Evolutionary conservation across 352 stramenopile species (phyloP), one percentile per base, ranked within the genome.

Genomic region (Pythium pyrilobum): DNA sequence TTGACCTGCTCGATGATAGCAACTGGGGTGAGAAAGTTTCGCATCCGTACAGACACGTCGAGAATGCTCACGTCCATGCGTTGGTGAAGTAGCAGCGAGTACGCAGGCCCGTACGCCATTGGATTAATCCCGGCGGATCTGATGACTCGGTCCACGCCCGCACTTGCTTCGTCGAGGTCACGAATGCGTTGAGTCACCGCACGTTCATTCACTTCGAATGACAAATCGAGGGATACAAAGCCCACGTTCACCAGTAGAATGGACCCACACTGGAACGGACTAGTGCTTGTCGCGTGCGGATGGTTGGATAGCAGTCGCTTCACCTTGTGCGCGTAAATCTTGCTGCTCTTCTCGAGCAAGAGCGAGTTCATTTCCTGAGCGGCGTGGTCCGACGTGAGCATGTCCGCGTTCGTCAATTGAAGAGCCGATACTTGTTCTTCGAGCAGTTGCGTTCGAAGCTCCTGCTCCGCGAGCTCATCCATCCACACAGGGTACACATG

Each of bases 401-500:
- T 47, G 7, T 83, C 71, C 13, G 64, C 54, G 44, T 86, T 85
- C 27, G 72, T 74, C n/a, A 83, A 52, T 31, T 86, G 77, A 5
- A 88, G 55, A 7, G 65, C 58, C 13, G 64, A 51, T 34, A 85
- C 36, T 36, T 89, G 77, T n/a, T 92, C 77, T 38, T 89, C 65
- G 5, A 89, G 48, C 24, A 87, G 58, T 40, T 86, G 74, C 0
- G 64, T 55, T 23, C 81, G 70, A 16, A 89, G 60, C 31, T 88
- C 80, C 60, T 78, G 72, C 12, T 88, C 78, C 38, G 71, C 69
- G 1, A 90, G 31, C 24, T 86, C 81, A 39, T 85, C 74, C 24
- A 88, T 74, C 82, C 82, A 93, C 13, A 90, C 18, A 11, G 80
- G 80, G 27, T 87, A 85, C 21, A 86, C 72, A 28, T 65, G 62